Evolutionary conservation across 2,329 filamentous ascomycete genomes (phyloP).

Genomic region (Verticillium dahliae): DNA sequence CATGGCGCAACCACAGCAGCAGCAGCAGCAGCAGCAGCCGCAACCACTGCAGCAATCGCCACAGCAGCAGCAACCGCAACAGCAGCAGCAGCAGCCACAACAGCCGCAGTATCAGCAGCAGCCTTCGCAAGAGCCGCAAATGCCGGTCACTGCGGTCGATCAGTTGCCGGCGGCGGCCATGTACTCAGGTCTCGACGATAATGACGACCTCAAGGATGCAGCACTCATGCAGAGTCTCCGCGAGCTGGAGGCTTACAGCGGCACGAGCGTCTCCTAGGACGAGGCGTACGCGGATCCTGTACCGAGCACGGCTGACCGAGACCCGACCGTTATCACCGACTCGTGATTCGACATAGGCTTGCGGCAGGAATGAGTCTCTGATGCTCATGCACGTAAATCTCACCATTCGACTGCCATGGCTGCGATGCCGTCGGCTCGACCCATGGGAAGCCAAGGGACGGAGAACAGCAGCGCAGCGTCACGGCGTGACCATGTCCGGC

Average conservation of each 20-base stretch:
- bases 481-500: neutral
- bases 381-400: neutral
- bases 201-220: constrained; percentile 9
- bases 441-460: neutral
- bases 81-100: constrained; percentile 3
- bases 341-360: neutral
- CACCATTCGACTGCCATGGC: neutral
- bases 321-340: neutral
- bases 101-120: constrained; percentile 10
- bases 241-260: constrained; percentile 11
- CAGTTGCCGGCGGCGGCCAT: constrained; percentile 2
- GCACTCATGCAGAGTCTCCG: constrained; percentile 11
- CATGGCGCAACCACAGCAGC: constrained; percentile 9
- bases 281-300: neutral
- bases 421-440: neutral
- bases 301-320: neutral
- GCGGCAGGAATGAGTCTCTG: neutral
- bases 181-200: constrained; percentile 8
- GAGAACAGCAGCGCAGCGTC: neutral
- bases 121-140: constrained; percentile 12
- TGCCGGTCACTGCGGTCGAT: constrained; percentile 1
- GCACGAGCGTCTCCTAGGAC: constrained; percentile 2
- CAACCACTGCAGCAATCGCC: constrained; percentile 6
- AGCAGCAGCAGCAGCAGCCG: constrained; percentile 10
- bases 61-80: constrained; percentile 7